Percentiles rank a stretch among this genome's conserved stretches.
Conservation (phyloP, 805 yeast species). For the Candida jianshihensis region DNA sequence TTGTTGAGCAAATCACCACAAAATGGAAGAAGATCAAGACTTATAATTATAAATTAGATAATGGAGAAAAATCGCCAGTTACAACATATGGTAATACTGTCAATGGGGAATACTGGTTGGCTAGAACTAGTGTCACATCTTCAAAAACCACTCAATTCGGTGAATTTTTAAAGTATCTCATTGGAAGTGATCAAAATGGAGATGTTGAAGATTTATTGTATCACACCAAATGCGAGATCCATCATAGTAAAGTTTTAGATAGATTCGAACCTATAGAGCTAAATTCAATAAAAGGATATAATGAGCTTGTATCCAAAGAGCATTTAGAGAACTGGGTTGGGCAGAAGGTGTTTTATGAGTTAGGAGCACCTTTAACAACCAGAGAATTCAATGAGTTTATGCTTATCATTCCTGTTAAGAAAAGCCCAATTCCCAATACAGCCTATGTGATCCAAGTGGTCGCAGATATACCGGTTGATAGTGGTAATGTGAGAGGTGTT, state of each 20-base stretch:
- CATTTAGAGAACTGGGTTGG: conserved; percentile 22
- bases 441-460: conserved; percentile 29
- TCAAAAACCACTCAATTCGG: conserved; percentile 9
- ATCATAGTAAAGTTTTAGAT: conserved; percentile 29
- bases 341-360: conserved; percentile 27
- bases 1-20: conserved; percentile 16
- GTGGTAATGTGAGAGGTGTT: conserved; percentile 24
- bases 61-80: conserved; percentile 21
- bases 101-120: conserved; percentile 28
- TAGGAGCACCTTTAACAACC: conserved; percentile 29
- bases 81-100: conserved; percentile 25
- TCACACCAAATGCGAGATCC: conserved; percentile 27
- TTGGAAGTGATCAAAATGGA: conserved; percentile 20
- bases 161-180: conserved; percentile 20
- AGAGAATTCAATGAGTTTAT: conserved; percentile 32
- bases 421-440: conserved; percentile 12
- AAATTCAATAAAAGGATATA: conserved; percentile 14
- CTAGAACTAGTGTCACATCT: conserved; percentile 20
- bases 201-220: conserved; percentile 20
- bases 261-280: conserved; percentile 19
- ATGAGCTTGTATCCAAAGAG: conserved; percentile 1
- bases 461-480: conserved; percentile 19
- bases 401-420: conserved; percentile 21
- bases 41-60: conserved; percentile 22
- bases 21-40: conserved; percentile 28